phyloP scores from a whole-genome alignment of 140 eudicot species.

The Flaveria floridana region DNA sequence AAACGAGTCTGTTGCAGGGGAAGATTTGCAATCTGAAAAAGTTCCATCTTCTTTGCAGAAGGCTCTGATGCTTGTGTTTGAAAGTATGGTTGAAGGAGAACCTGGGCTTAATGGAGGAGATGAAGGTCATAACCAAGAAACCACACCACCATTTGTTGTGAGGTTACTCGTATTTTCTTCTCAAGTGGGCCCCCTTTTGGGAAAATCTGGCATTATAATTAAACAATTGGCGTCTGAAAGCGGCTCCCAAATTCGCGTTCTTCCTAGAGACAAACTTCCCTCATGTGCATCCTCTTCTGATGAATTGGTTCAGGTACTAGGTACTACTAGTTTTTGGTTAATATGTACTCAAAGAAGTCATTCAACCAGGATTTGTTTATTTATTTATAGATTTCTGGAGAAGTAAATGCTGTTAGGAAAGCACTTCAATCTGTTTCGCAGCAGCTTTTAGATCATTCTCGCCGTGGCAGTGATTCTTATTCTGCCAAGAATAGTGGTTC shows the following conservation, averaged over 20 bases:
- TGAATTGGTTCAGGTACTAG: conserved; percentile 68
- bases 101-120: conserved; percentile 47
- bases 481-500: conserved; percentile 39
- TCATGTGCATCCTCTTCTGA: conserved; percentile 71
- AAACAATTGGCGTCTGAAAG: conserved; percentile 72
- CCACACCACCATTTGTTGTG: conserved; percentile 38
- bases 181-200: conserved; percentile 72
- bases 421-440: conserved; percentile 71
- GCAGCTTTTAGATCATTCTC: conserved; percentile 53
- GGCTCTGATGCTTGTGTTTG: conserved; percentile 72
- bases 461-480: conserved; percentile 42
- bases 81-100: conserved; percentile 60
- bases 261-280: conserved; percentile 76
- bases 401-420: conserved; percentile 58
- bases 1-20: conserved; percentile 37
- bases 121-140: conserved; percentile 43
- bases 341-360: not conserved
- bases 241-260: conserved; percentile 75
- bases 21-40: conserved; percentile 44
- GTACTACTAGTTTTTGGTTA: conserved; percentile 32
- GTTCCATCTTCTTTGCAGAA: conserved; percentile 58
- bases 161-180: conserved; percentile 67
- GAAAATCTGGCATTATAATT: conserved; percentile 61
- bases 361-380: not conserved
- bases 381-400: conserved; percentile 62